Percentiles rank a stretch among this genome's conserved stretches.
These are phyloP conservation scores for Triglochin maritima DNA, from an alignment of 106 monocot genomes.

Conservation along the genomic window DNA sequence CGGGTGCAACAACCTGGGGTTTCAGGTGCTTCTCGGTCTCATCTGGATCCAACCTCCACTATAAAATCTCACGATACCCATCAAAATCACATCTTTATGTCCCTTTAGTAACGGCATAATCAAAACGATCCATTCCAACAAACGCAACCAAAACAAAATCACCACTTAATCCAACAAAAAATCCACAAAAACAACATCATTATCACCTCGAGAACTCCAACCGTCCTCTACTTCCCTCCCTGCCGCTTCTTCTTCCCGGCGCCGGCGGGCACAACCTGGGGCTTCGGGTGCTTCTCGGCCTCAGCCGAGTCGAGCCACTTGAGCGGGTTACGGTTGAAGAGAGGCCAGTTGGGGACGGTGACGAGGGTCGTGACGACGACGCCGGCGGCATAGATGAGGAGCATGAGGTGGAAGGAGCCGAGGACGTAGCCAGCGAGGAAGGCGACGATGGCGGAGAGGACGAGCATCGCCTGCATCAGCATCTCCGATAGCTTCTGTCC, in stretches of 20 bases:
- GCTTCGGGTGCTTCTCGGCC: conserved; percentile 61
- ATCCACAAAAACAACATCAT: too few species aligned
- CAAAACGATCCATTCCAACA: too few species aligned
- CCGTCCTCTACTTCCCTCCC: conserved; percentile 18
- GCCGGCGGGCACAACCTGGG: conserved; percentile 21
- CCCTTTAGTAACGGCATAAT: too few species aligned
- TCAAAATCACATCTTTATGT: too few species aligned
- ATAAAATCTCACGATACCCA: too few species aligned
- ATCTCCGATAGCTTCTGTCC: conserved; percentile 77
- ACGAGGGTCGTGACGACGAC: conserved; percentile 71
- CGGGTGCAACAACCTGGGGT: too few species aligned
- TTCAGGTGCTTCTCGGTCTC: too few species aligned
- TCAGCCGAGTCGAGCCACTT: conserved; percentile 76
- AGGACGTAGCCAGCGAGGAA: conserved; percentile 54
- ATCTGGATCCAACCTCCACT: too few species aligned
- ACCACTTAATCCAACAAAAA: too few species aligned
- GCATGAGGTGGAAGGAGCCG: conserved; percentile 63
- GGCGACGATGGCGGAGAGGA: conserved; percentile 40
- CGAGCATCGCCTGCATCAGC: conserved; percentile 80
- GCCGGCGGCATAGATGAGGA: conserved; percentile 69
- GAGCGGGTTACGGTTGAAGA: conserved; percentile 66
- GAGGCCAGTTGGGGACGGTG: conserved; percentile 81
- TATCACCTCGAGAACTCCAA: too few species aligned
- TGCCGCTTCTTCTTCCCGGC: conserved; percentile 40
- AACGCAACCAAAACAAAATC: too few species aligned